phyloP scores from a whole-genome alignment of 2,329 filamentous ascomycete genomes.

The Thyridium curvatum region DNA sequence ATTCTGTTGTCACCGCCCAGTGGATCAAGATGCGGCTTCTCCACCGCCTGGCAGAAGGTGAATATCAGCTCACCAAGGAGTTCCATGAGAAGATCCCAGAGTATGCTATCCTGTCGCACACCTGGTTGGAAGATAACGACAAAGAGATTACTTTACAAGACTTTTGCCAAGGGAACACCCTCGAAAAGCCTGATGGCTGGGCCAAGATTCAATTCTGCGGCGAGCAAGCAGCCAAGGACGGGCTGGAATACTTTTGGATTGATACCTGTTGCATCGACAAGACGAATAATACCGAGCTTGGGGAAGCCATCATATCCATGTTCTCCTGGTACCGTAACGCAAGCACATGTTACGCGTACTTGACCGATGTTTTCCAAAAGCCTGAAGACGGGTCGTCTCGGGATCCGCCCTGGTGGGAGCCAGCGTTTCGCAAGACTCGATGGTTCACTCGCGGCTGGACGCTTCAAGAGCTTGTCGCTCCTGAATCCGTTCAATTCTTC shows the following conservation, averaged over 20 bases:
- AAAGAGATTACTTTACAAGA: slow-evolving; percentile 42
- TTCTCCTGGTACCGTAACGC: slow-evolving; percentile 2
- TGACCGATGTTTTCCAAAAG: slow-evolving; percentile 12
- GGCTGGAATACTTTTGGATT: slow-evolving; percentile 1
- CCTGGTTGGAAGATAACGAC: slow-evolving; percentile 4
- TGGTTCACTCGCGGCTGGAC: slow-evolving; percentile 6
- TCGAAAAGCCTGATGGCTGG: not conserved
- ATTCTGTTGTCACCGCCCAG: too few species aligned
- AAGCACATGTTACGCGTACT: slow-evolving; percentile 2
- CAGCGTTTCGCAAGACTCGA: not conserved
- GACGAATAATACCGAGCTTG: slow-evolving; percentile 1
- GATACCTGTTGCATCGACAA: slow-evolving; percentile 7
- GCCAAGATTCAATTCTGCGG: not conserved
- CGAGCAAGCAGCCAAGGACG: not conserved
- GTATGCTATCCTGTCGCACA: slow-evolving; percentile 4
- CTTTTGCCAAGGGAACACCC: slow-evolving; percentile 25
- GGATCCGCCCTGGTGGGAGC: not conserved
- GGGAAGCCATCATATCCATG: slow-evolving; percentile 7
- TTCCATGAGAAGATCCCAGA: slow-evolving; percentile 9
- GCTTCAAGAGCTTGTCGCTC: slow-evolving; percentile 14
- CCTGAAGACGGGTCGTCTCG: not conserved
- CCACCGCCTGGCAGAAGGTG: too few species aligned
- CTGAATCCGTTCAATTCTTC: slow-evolving; percentile 14
- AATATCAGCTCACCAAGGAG: not conserved
- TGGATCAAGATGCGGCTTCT: too few species aligned